Evolutionary conservation across 108 stramenopile genomes (phyloP), one percentile per base, ranked within the genome.

Genomic region (Nitzschia sp.): DNA sequence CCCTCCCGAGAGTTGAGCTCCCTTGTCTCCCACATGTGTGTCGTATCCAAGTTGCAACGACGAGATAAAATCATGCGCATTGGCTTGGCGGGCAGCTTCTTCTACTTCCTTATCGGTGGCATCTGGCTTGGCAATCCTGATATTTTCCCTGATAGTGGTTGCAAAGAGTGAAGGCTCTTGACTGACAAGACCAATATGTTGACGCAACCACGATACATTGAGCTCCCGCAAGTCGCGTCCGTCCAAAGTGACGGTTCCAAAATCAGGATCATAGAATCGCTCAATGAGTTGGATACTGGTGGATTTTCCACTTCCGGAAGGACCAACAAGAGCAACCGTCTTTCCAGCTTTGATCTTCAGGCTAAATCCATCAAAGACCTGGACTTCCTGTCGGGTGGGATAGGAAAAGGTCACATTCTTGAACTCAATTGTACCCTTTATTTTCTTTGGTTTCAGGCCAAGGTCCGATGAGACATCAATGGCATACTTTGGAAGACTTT

Each of bases 111-210:
- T 66, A 2, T 73, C 61, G 1, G 85, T 86, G 1, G 78, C 82
- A 67, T 59, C 72, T 13, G 80, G 73, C 4, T 41, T 66, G 19
- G 92, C 94, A 54, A 86, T 69, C 23, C 72, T 45, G 31, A 97
- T 95, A 74, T 97, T 97, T 44, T 94, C 90, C 29, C 53, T 63
- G 50, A 97, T 85, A 41, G 73, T 77, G 25, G 81, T 84, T 2
- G 82, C 75, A 68, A 97, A 97, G 26, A 97, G 90, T 8, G 48
- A 65, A 25, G 94, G 94, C 63, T 94, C 94, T 79, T 97, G 96
- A 22, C 63, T 55, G 3, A 97, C 96, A 6, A 93, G 66, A 19
- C 94, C 97, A 44, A 97, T 83, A 19, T 88, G 78, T 28, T 65
- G 53, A 3, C 97, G 72, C 19, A 93, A 71, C 83, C 85, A 86